Evolutionary conservation across 345 rosid genomes (phyloP).

Genomic region (Eutrema yunnanense): DNA sequence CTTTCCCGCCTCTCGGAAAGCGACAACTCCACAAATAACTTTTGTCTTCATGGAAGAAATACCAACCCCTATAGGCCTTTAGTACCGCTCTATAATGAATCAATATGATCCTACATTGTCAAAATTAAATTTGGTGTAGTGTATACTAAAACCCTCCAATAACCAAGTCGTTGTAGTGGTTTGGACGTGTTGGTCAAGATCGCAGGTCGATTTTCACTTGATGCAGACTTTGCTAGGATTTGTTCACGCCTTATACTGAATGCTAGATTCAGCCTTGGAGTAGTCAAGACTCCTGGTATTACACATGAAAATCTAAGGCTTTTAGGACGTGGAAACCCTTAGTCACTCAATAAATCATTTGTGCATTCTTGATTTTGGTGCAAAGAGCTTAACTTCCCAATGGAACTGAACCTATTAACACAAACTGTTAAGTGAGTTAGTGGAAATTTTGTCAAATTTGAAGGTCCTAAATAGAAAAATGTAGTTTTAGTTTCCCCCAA

Average conservation of each 20-base stretch:
- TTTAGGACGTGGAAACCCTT: neutral
- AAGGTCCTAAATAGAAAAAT: neutral
- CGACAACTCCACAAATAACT: neutral
- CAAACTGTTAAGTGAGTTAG: neutral
- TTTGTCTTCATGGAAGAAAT: neutral
- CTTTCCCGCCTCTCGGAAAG: neutral
- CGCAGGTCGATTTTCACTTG: neutral
- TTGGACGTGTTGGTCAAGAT: slow-evolving; percentile 4
- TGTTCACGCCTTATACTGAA: neutral
- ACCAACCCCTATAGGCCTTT: neutral
- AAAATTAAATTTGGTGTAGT: neutral
- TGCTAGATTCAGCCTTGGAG: neutral
- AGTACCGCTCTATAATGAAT: neutral
- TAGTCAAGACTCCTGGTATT: neutral
- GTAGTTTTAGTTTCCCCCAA: neutral
- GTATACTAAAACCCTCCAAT: neutral
- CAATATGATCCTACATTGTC: neutral
- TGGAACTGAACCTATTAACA: neutral
- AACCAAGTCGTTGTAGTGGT: neutral
- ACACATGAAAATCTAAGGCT: neutral
- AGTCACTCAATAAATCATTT: neutral
- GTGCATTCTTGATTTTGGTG: neutral
- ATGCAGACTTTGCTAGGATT: neutral
- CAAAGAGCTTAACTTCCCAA: neutral
- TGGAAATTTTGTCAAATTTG: neutral